Evolutionary conservation across 139 green algal species (phyloP), one percentile per base, ranked within the genome.

Genomic region (Ostreobium quekettii): DNA sequence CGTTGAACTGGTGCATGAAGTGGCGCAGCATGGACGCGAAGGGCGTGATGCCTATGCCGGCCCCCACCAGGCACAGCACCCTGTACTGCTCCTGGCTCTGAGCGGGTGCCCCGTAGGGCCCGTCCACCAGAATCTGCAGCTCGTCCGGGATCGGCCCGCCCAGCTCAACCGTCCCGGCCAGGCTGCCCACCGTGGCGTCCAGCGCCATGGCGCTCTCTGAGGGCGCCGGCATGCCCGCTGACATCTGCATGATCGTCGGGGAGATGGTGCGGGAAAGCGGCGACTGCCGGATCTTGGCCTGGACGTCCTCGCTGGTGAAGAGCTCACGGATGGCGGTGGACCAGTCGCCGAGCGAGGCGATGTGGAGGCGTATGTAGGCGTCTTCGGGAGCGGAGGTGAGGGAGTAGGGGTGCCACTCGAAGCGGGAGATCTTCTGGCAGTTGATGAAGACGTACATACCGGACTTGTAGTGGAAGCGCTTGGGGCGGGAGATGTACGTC

Each of bases 381-480:
- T 66, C 59, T 42, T 39, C 29, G 8, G 49, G 49, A 28, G 66
- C 47, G 3, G 47, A 48, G 2, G 49, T 66, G 15, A 61, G 24
- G 36, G 59, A 74, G 67, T 75, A 79, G 19, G 73, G 73, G 56
- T 79, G 73, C 73, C 73, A 79, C 48, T 79, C 67, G 36, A 66
- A 59, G 33, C 59, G 24, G 38, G 72, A 66, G n/a, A 78, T 47
- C 4, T 4, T 29, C 7, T 60, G 72, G 2, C 47, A 63, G 60
- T 72, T 72, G 36, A 79, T 64, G 60, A 71, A 79, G 35, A 79
- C 15, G 66, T 79, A 74, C 73, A 72, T 72, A 8, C 67, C 67
- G 5, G 47, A 11, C 47, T 63, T 62, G 58, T 62, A 68, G 33
- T 39, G 22, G 64, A 72, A 74, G 7, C 33, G 38, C 28, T 11